Percentiles rank a stretch among this genome's conserved stretches.
Conservation (phyloP, 2,329 filamentous ascomycete genomes). For the Botrytis aclada region DNA sequence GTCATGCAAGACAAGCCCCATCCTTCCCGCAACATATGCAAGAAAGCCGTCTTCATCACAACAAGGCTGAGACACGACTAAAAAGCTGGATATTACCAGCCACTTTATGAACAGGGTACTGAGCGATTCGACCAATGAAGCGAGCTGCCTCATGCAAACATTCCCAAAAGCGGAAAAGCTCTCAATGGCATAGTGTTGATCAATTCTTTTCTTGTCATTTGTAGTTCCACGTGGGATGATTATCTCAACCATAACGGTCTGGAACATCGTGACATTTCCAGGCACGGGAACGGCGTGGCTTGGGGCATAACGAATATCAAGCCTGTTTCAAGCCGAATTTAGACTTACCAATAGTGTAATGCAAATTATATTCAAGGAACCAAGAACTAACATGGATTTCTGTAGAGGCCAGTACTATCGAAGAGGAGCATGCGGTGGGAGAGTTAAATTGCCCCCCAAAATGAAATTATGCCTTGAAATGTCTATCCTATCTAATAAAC, state of each 20-base stretch:
- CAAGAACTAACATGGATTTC: background rate
- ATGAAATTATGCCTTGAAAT: background rate
- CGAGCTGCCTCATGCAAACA: background rate
- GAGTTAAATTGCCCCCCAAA: background rate
- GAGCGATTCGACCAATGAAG: background rate
- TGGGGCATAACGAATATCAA: background rate
- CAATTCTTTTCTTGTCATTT: background rate
- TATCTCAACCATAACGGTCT: background rate
- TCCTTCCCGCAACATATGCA: constrained; percentile 8
- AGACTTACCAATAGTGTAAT: background rate
- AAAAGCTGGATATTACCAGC: background rate
- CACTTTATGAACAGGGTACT: background rate
- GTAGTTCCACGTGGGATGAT: background rate
- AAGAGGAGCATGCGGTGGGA: background rate
- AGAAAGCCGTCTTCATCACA: constrained; percentile 2
- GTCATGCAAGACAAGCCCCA: background rate
- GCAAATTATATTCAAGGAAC: background rate
- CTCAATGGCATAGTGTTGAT: background rate
- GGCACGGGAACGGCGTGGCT: background rate
- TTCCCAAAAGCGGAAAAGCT: background rate
- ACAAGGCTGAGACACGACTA: constrained; percentile 11
- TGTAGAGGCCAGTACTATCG: background rate
- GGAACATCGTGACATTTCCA: background rate
- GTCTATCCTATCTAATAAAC: background rate
- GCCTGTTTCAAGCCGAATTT: background rate